Conservation (phyloP, 768 basidiomycete species). For the Austroboletus festivus region DNA sequence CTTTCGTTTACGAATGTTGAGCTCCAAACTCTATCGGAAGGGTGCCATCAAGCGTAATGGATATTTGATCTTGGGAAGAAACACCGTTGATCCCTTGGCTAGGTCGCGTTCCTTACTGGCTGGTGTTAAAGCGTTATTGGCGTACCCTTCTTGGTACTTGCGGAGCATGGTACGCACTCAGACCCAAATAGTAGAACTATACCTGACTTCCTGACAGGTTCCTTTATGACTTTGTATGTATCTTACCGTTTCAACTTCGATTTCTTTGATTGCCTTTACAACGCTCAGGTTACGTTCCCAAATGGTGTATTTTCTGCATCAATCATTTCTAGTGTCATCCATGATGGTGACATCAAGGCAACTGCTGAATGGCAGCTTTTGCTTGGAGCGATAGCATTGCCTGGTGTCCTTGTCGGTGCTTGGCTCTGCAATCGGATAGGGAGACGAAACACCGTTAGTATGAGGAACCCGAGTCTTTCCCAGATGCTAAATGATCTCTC, state of each 20-base stretch:
- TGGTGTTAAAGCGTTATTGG: constrained; percentile 67
- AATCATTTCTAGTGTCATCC: constrained; percentile 66
- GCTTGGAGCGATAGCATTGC: constrained; percentile 57
- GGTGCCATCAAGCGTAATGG: constrained; percentile 61
- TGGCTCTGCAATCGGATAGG: constrained; percentile 52
- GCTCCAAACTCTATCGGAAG: constrained; percentile 57
- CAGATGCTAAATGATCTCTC: constrained; percentile 3
- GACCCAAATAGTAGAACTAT: neutral
- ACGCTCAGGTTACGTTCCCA: constrained; percentile 58
- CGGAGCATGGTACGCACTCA: constrained; percentile 55
- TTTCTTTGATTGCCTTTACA: neutral
- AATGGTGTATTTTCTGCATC: constrained; percentile 68
- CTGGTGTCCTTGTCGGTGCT: constrained; percentile 55
- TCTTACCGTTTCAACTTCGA: neutral
- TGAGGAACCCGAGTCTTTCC: neutral
- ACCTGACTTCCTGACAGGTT: constrained; percentile 42
- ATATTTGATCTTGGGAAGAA: neutral
- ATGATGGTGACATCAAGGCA: constrained; percentile 48
- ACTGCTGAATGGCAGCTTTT: constrained; percentile 74
- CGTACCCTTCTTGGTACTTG: constrained; percentile 64
- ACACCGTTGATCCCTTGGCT: constrained; percentile 1
- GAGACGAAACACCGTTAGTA: constrained; percentile 52
- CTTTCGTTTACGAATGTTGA: constrained; percentile 73
- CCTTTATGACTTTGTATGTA: constrained; percentile 61
- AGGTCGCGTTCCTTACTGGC: constrained; percentile 58